A percentile compares a stretch with the other conserved stretches of the same genome.
Conservation (phyloP, 371 early-diverging fungal genomes). For the Mucor sp. region DNA sequence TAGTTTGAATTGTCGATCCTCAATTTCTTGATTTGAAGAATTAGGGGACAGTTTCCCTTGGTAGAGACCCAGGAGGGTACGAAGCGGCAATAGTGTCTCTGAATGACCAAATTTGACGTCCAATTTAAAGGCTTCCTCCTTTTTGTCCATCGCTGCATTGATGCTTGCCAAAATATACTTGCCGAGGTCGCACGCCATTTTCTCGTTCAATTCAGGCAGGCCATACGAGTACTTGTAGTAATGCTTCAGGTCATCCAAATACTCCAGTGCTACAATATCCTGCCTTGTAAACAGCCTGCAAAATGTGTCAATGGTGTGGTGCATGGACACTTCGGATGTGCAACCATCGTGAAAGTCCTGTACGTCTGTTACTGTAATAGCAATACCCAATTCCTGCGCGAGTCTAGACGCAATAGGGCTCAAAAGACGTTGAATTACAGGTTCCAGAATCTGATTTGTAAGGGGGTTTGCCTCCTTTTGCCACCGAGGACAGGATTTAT, state of each 20-base stretch:
- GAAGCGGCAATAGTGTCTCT: conserved; percentile 40
- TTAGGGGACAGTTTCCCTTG: conserved; percentile 12
- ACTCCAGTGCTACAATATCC: conserved; percentile 36
- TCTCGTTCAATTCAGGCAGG: conserved; percentile 22
- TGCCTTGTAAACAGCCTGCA: conserved; percentile 32
- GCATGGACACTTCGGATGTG: conserved; percentile 32
- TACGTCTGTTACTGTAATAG: conserved; percentile 18
- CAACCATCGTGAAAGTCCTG: conserved; percentile 33
- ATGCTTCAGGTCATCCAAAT: conserved; percentile 34
- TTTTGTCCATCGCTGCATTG: not conserved
- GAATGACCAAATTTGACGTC: conserved; percentile 45
- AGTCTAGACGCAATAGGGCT: conserved; percentile 26
- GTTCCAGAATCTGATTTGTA: not conserved
- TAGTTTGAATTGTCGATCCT: conserved; percentile 8
- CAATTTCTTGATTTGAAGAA: conserved; percentile 3
- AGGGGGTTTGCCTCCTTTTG: not conserved
- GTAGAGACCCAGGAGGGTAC: conserved; percentile 31
- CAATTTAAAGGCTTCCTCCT: conserved; percentile 2
- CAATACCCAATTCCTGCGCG: conserved; percentile 11
- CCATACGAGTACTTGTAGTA: conserved; percentile 45
- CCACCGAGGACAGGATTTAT: conserved; percentile 27
- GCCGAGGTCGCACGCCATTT: conserved; percentile 35
- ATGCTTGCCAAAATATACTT: conserved; percentile 27
- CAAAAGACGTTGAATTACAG: not conserved
- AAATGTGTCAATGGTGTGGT: conserved; percentile 23